Evolutionary conservation across 2,329 filamentous ascomycete genomes (phyloP), one percentile per base, ranked within the genome.

Genomic region (Ustilaginoidea virens): DNA sequence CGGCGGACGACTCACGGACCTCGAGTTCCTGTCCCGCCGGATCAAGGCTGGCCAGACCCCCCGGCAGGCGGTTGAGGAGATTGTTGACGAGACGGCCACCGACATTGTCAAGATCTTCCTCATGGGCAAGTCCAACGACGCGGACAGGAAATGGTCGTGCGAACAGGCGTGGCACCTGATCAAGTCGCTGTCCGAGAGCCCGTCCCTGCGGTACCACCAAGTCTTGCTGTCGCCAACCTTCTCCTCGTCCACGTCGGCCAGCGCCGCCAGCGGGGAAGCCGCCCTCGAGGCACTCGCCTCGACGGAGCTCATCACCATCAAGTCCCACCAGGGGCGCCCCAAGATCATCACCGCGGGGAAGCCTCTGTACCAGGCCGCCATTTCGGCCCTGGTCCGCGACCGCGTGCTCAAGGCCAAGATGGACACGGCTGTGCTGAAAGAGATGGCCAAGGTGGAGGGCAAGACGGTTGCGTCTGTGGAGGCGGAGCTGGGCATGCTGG

Each of bases 31-130:
- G 24, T 80, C 86, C n/a, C 74, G 87, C 20, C 70, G 90, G 12
- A 79, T 98, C 42, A 82, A 83, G 53, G 74, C 79, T 1, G 87
- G 90, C 11, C 85, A 94, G 49, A 78, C 68, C 2, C 90, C 90
- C 1, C 68, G 66, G 37, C 66, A 78, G 40, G 90, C 90, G 3
- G 77, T 94, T 3, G 63, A 74, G 14, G 85, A 93, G 38, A 96
- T 98, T 36, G 79, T 93, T 30, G 75, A 82, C 31, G 83, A 93
- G 46, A 80, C 79, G 12, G 80, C 85, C 1, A 81, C 80, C 0
- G 90, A 96, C 46, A 86, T 96, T 27, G 59, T 93, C 36, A 92
- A 93, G 46, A 85, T 94, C 65, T 96, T 86, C 56, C 69, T 98
- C 17, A 61, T 92, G 45, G 69, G 73, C 25, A 68, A 68, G 28